Base-by-base conservation (phyloP, 331 rosid species). In the Quercus tomentella region DNA sequence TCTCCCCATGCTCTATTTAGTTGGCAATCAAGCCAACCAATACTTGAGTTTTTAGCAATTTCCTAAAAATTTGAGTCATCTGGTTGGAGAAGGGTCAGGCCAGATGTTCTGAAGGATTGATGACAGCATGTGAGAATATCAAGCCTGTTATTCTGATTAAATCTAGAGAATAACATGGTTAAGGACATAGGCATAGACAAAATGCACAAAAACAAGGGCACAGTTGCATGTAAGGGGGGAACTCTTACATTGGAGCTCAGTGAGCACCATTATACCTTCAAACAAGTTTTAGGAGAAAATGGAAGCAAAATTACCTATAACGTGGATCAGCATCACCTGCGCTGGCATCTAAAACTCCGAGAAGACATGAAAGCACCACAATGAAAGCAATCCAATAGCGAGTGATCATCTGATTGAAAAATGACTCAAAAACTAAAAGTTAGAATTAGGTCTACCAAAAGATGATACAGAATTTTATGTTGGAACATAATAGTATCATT, bases 261-360 rank as follows among this genome's bases (percentile, higher is more conserved):
- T 56, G n/a, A 20, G 72, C 16, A 6, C 35, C 51, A 67, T 20
- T 68, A 58, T 68, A 49, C 3, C 25, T 52, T 31, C 55, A 72
- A 55, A 76, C n/a, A 76, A 73, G 52, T 22, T 22, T 51, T 66
- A 68, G 67, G 51, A 49, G 35, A 74, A 72, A 57, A 72, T 33
- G 70, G 66, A 60, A 26, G 52, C 63, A 49, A 35, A 71, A 62
- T 49, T 88, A 91, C 97, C 97, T 85, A 77, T 84, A 93, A 30
- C 9, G 89, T 11, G 88, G 91, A 86, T 93, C 90, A 35, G 76
- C 83, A 83, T 93, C 97, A 73, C 97, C 97, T 49, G 82, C 86
- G 80, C 97, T 89, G 73, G 92, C 97, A 67, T 91, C 85, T 82
- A 90, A 72, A 56, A 76, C 90, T n/a, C 43, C 73, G 58, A 83